Evolutionary conservation across 192 early-diverging fungal species (phyloP).

Genomic region (Podila horticola): DNA sequence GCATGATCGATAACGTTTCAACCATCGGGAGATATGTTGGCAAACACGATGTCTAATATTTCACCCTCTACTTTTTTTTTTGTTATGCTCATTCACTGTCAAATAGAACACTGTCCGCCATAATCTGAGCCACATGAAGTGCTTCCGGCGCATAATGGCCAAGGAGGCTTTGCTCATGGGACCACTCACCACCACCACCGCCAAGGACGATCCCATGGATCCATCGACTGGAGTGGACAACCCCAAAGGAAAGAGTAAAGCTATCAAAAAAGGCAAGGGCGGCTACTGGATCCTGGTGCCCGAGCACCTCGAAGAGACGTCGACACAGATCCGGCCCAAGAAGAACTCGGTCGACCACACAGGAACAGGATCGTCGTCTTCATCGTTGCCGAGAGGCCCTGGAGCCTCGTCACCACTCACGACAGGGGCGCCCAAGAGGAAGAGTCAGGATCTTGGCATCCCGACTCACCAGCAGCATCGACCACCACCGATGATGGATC

Average conservation of each 20-base stretch:
- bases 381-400: too few relatives aligned
- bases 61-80: neutral
- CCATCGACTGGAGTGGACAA: neutral
- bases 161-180: slow-evolving; percentile 2
- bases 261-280: slow-evolving; percentile 12
- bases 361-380: too few relatives aligned
- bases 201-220: neutral
- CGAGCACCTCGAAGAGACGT: slow-evolving; percentile 12
- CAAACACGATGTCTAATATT: too few relatives aligned
- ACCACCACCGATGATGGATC: too few relatives aligned
- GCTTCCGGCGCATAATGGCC: slow-evolving; percentile 10
- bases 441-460: too few relatives aligned
- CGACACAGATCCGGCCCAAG: slow-evolving; percentile 14
- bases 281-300: slow-evolving; percentile 26
- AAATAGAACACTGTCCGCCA: slow-evolving; percentile 26
- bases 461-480: too few relatives aligned
- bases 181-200: neutral
- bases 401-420: too few relatives aligned
- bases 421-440: too few relatives aligned
- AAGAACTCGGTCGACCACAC: slow-evolving; percentile 7
- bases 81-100: neutral
- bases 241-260: neutral
- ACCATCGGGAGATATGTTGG: neutral
- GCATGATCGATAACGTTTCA: neutral
- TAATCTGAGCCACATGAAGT: slow-evolving; percentile 21